phyloP scores from a whole-genome alignment of 1,139 yeast species.

The Kluyveromyces sp. region DNA sequence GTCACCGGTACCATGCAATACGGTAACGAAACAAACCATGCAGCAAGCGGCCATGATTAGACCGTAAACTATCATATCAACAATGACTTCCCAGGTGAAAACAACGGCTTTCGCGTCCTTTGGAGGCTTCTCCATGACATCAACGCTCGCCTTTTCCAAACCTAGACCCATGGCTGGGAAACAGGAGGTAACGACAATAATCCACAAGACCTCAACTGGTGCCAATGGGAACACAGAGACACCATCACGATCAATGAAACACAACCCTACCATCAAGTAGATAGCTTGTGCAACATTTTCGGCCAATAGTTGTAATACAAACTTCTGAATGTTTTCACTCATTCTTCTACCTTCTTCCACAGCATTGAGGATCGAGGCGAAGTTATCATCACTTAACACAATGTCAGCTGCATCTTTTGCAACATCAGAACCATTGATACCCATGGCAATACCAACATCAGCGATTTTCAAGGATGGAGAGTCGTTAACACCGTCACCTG shows the following conservation, averaged over 20 bases:
- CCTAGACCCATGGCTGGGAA: conserved; percentile 99
- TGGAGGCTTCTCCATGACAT: conserved; percentile 92
- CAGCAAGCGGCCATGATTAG: conserved; percentile 67
- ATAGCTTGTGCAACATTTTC: conserved; percentile 89
- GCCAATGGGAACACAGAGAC: conserved; percentile 70
- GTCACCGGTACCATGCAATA: conserved; percentile 58
- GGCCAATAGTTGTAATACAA: conserved; percentile 86
- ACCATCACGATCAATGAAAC: conserved; percentile 69
- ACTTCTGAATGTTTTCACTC: conserved; percentile 87
- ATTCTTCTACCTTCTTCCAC: conserved; percentile 97
- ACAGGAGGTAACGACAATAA: conserved; percentile 94
- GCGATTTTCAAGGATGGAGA: conserved; percentile 98
- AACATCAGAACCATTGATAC: conserved; percentile 92
- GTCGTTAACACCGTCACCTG: conserved; percentile 98
- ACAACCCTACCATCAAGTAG: conserved; percentile 65
- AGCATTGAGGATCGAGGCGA: conserved; percentile 85
- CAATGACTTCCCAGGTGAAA: conserved; percentile 57
- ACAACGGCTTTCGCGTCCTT: conserved; percentile 79
- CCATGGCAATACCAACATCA: conserved; percentile 97
- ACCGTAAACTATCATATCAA: conserved; percentile 74
- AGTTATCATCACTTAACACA: conserved; percentile 95
- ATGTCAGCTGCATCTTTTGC: conserved; percentile 98
- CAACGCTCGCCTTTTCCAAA: conserved; percentile 93
- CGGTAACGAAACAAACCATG: conserved; percentile 56
- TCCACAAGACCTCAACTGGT: conserved; percentile 98